These are phyloP conservation scores for Annona cherimola DNA, from an alignment of 164 flowering plant species.

Conservation along the genomic window DNA sequence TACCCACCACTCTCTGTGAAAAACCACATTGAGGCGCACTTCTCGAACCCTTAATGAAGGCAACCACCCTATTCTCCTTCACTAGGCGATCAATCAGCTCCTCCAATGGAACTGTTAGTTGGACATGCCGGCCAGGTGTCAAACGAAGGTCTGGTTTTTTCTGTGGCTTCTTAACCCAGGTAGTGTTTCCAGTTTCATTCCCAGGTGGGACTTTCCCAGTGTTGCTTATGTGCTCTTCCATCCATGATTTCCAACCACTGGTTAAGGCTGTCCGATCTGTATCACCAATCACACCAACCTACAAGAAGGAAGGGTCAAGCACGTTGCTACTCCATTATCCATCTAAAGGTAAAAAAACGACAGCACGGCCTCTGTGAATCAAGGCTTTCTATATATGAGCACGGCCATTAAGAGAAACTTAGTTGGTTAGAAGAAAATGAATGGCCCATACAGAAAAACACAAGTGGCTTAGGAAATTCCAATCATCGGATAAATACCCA, in stretches of 20 bases:
- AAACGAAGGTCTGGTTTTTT: slow-evolving; percentile 83
- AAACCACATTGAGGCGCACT: slow-evolving; percentile 87
- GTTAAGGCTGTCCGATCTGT: slow-evolving; percentile 72
- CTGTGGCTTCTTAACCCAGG: slow-evolving; percentile 62
- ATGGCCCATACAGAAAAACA: background rate
- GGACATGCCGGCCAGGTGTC: slow-evolving; percentile 83
- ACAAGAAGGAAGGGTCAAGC: slow-evolving; percentile 7
- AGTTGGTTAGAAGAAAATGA: background rate
- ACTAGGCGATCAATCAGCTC: slow-evolving; percentile 75
- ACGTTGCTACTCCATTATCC: background rate
- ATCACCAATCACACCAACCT: slow-evolving; percentile 72
- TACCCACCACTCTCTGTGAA: slow-evolving; percentile 82
- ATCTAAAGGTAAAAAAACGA: background rate
- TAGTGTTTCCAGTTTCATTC: slow-evolving; percentile 77
- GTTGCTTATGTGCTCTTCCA: slow-evolving; percentile 81
- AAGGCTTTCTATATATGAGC: background rate
- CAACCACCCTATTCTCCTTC: slow-evolving; percentile 89
- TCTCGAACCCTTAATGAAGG: slow-evolving; percentile 95
- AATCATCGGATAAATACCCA: background rate
- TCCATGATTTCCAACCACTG: slow-evolving; percentile 96
- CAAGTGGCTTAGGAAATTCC: background rate
- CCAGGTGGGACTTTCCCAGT: slow-evolving; percentile 93
- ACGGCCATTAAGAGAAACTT: background rate
- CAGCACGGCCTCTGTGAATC: background rate
- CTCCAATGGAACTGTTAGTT: slow-evolving; percentile 79